These are phyloP conservation scores for Triangularia verruculosa DNA, from an alignment of 2,329 filamentous ascomycete genomes.

Conservation along the genomic window DNA sequence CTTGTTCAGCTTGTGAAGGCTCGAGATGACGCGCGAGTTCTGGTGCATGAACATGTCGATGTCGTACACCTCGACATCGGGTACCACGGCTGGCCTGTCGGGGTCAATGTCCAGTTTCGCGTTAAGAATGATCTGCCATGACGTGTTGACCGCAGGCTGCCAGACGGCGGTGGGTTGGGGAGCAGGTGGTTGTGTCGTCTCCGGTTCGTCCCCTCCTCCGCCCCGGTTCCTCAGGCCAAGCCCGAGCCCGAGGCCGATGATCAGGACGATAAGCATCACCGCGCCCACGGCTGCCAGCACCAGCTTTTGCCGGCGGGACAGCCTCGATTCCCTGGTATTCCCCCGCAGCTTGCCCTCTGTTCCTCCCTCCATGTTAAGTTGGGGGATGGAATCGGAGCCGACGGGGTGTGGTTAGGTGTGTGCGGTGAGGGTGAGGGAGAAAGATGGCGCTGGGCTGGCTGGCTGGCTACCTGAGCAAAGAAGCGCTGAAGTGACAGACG, in stretches of 20 bases:
- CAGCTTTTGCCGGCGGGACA: slow-evolving; percentile 10
- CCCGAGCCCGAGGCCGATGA: slow-evolving; percentile 56
- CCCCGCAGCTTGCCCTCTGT: slow-evolving; percentile 10
- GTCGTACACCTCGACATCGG: slow-evolving; percentile 58
- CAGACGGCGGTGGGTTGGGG: slow-evolving; percentile 39
- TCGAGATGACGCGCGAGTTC: slow-evolving; percentile 41
- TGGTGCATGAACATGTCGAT: slow-evolving; percentile 58
- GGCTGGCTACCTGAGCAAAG: too few relatives aligned
- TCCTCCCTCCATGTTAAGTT: background rate
- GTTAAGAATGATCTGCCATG: slow-evolving; percentile 62
- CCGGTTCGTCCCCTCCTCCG: slow-evolving; percentile 15
- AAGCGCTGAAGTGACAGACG: background rate
- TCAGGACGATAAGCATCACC: slow-evolving; percentile 41
- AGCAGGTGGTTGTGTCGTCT: slow-evolving; percentile 24
- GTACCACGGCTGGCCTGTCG: slow-evolving; percentile 36
- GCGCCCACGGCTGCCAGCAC: slow-evolving; percentile 28
- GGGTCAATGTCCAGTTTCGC: slow-evolving; percentile 41
- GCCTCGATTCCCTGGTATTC: slow-evolving; percentile 14
- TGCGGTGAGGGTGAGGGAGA: background rate
- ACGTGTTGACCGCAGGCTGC: slow-evolving; percentile 50
- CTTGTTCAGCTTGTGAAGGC: slow-evolving; percentile 49
- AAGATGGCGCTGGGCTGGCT: background rate
- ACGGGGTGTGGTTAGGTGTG: background rate
- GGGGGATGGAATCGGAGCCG: background rate
- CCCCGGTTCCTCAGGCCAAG: slow-evolving; percentile 38